Base-by-base conservation (phyloP, 139 green algal genomes). In the Picochlorum sp. region DNA sequence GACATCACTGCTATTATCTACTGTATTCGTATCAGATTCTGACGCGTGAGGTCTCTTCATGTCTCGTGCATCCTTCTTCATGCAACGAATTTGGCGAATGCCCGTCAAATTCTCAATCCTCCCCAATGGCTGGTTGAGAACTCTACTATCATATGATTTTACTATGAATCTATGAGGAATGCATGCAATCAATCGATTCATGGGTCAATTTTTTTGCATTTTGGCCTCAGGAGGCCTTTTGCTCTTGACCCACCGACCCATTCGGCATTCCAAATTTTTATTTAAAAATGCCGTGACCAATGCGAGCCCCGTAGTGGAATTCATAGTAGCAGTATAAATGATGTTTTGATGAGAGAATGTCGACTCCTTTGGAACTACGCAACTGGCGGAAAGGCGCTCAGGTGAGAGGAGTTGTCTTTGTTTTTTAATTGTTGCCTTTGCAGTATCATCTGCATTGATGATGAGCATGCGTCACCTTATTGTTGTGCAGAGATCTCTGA, bases 301-400 rank as follows among this genome's bases (percentile, higher is more conserved):
- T 54, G 11, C 6, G 6, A 18, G 18, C 6, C 14, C 47, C 6
- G 47, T 54, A 18, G 47, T 54, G 26, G 26, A 30, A 54, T 24
- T 21, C 14, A 24, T 24, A 10, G 14, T 54, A 41, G 34, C 1
- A 41, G 34, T 13, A 41, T 13, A 10, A 9, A 41, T 41, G 34
- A 13, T 41, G 34, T 41, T 9, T 13, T 41, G 5, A 41, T 41
- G 34, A 41, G 8, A 11, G 34, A 41, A 76, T 76, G 69, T 45
- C 56, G 9, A 76, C 69, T 4, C 69, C 69, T 15, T 30, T 76
- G 2, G 69, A 76, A 23, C 14, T 76, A 10, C 41, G 69, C 28
- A 76, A 76, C 45, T 44, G 63, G 21, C 45, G 64, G 6, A 34
- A 63, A n/a, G 70, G 71, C 24, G 70, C 70, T 13, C 70, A 76